Base-by-base conservation (phyloP, 331 rosid species). In the Saraca asoca region DNA sequence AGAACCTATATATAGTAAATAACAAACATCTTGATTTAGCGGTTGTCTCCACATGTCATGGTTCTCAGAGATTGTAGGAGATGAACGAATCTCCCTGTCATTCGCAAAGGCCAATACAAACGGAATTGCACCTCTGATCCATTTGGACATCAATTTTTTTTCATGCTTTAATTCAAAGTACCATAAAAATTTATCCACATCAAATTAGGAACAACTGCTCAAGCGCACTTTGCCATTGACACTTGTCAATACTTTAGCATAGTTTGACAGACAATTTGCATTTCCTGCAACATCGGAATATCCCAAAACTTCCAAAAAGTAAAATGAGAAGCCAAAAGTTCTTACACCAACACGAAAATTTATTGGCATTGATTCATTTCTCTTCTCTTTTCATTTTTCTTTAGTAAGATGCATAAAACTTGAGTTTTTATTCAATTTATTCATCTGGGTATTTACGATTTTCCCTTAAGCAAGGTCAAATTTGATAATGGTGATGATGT, bases 1-100 rank as follows among this genome's bases (percentile, higher is more conserved):
- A 51, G 5, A 31, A 56, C 19, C 57, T 24, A 24, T 82, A 15
- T 68, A 77, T 53, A 70, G 66, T 71, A 78, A 82, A 15, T 72
- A 48, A 61, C 48, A 38, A 15, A 11, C 61, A 70, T 51, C 72
- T 55, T 58, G 82, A 68, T 78, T 80, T 74, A 62, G 81, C 71
- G 53, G 8, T 18, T 50, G 19, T 63, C 53, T 66, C 77, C 78
- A 75, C 16, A 57, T 76, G 77, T 76, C 74, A 78, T 61, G 88
- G 88, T 38, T 71, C 73, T 42, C 51, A 81, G 88, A 77, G 58
- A 74, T 85, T 77, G 75, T 83, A 74, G 89, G 89, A 71, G 58
- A 70, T 18, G 81, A 78, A 66, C 58, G 68, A 77, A 68, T 83
- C 66, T 81, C 46, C 64, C 71, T 81, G 57, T 62, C 75, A 61